Evolutionary conservation across 768 basidiomycete genomes (phyloP).

Genomic region (Mycena chlorophos): DNA sequence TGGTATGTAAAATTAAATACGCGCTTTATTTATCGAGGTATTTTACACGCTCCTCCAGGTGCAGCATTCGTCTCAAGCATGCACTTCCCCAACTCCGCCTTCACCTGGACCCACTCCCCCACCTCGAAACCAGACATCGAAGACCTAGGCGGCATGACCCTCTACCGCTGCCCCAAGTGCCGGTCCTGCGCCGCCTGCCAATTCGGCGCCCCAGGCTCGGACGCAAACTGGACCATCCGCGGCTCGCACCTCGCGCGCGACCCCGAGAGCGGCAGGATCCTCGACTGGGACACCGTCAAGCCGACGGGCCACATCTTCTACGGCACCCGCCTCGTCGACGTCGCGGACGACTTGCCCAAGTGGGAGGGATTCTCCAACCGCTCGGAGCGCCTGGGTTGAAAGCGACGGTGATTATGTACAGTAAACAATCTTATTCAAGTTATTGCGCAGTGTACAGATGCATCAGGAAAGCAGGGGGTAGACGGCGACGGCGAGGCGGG

Average conservation of each 20-base stretch:
- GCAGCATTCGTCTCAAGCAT: constrained; percentile 17
- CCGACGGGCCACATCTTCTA: constrained; percentile 21
- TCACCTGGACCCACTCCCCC: constrained; percentile 13
- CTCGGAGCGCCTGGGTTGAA: constrained; percentile 7
- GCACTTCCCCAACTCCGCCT: constrained; percentile 15
- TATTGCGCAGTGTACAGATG: constrained; percentile 19
- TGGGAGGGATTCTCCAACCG: constrained; percentile 9
- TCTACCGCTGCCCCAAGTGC: constrained; percentile 19
- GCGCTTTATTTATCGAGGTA: background rate
- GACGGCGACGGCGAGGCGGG: constrained; percentile 10
- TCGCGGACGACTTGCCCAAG: constrained; percentile 16
- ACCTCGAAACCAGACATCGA: constrained; percentile 9
- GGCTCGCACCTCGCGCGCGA: constrained; percentile 20
- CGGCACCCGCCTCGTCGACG: constrained; percentile 15
- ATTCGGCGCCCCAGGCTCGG: background rate
- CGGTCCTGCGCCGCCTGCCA: constrained; percentile 14
- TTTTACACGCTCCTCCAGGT: constrained; percentile 6
- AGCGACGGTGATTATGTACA: background rate
- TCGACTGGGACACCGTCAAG: constrained; percentile 19
- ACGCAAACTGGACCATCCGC: constrained; percentile 16
- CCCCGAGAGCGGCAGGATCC: constrained; percentile 18
- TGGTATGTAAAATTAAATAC: constrained; percentile 1
- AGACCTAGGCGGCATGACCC: background rate
- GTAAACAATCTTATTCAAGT: constrained; percentile 7
- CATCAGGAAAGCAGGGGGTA: constrained; percentile 16